phyloP scores from a whole-genome alignment of 169 alveolate species.

The Cryptosporidium ubiquitum region DNA sequence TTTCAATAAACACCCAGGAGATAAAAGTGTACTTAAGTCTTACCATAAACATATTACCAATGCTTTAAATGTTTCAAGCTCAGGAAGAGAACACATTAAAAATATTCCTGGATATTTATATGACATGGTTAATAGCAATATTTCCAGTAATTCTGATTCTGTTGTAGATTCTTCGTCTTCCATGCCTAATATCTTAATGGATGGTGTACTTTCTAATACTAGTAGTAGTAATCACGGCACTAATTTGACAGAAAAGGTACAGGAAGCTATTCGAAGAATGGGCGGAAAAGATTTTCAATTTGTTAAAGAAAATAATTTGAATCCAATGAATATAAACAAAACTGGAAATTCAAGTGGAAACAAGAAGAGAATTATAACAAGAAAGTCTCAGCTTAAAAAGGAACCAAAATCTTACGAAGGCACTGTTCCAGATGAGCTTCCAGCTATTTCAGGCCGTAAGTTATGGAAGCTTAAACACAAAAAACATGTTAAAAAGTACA shows the following conservation, averaged over 20 bases:
- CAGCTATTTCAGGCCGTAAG: slow-evolving; percentile 79
- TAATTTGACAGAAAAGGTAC: slow-evolving; percentile 39
- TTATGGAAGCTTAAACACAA: slow-evolving; percentile 79
- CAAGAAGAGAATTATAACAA: slow-evolving; percentile 6
- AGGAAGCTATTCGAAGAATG: slow-evolving; percentile 55
- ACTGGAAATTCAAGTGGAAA: neutral
- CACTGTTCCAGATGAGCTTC: slow-evolving; percentile 76
- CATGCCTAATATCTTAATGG: neutral
- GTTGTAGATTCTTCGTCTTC: neutral
- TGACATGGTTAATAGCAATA: slow-evolving; percentile 27
- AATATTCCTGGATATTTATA: slow-evolving; percentile 40
- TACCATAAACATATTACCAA: slow-evolving; percentile 59
- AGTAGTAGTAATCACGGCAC: neutral
- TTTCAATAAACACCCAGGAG: slow-evolving; percentile 66
- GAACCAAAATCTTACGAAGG: slow-evolving; percentile 74
- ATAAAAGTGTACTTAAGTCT: slow-evolving; percentile 43
- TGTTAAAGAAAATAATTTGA: slow-evolving; percentile 19
- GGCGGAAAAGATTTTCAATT: slow-evolving; percentile 62
- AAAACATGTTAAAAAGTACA: slow-evolving; percentile 55
- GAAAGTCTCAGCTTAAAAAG: slow-evolving; percentile 75
- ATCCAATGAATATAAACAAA: slow-evolving; percentile 20
- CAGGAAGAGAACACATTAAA: slow-evolving; percentile 61
- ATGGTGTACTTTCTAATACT: neutral
- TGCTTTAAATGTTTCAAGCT: slow-evolving; percentile 28
- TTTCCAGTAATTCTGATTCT: slow-evolving; percentile 1